Percentiles rank a stretch among this genome's conserved stretches.
Evolutionary conservation across 371 early-diverging fungal species (phyloP).

Genomic region (Basidiobolus heterosporus): DNA sequence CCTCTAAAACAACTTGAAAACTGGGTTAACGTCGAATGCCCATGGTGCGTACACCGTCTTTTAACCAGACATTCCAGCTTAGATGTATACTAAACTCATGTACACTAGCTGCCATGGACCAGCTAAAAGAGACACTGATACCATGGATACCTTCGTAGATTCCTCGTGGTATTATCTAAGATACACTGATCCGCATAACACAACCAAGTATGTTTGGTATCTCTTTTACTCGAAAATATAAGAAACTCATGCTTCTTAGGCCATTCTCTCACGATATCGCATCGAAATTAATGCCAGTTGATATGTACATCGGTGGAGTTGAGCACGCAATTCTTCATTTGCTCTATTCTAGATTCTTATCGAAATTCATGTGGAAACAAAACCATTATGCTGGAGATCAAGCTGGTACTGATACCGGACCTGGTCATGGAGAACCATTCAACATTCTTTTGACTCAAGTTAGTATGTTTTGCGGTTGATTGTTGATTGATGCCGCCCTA

Average conservation of each 20-base stretch:
- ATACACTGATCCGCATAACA: constrained; percentile 61
- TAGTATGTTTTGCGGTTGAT: no score
- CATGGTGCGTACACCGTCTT: constrained; percentile 30
- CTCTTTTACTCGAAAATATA: background rate
- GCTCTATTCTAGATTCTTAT: constrained; percentile 83
- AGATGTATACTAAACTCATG: background rate
- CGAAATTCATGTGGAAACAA: constrained; percentile 53
- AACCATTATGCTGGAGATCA: constrained; percentile 11
- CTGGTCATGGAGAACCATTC: constrained; percentile 67
- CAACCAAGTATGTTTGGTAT: constrained; percentile 12
- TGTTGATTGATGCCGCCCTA: background rate
- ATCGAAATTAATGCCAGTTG: constrained; percentile 57
- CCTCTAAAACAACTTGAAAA: constrained; percentile 37
- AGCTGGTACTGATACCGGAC: constrained; percentile 16
- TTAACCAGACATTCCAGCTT: background rate
- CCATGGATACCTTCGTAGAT: constrained; percentile 93
- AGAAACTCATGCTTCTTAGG: constrained; percentile 7
- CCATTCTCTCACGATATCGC: constrained; percentile 44
- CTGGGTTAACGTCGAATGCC: constrained; percentile 53
- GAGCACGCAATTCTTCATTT: constrained; percentile 89
- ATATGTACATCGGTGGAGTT: constrained; percentile 84
- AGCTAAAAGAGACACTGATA: constrained; percentile 75
- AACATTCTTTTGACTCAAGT: constrained; percentile 64
- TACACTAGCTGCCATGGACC: constrained; percentile 38
- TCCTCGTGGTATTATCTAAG: constrained; percentile 91